A percentile compares a stretch with the other conserved stretches of the same genome.
These are phyloP conservation scores for Rosa multiflora DNA, from an alignment of 306 rosid genomes.

Conservation along the genomic window DNA sequence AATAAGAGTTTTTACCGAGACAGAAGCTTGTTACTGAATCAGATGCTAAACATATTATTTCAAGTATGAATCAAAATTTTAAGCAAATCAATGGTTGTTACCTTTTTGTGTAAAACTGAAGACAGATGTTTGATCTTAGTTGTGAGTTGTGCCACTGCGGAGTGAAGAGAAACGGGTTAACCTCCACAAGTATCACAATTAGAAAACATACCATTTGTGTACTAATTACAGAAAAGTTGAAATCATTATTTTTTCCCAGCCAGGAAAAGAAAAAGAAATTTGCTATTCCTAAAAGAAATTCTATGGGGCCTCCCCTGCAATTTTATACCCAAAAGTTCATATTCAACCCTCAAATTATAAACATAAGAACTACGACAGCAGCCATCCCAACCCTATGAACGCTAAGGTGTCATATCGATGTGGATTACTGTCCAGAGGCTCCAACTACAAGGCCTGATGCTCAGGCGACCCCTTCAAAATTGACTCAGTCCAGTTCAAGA, in stretches of 20 bases:
- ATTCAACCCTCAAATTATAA: not conserved
- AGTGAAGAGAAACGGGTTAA: conserved; percentile 10
- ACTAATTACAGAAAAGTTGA: not conserved
- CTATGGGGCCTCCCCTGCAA: not conserved
- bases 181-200: not conserved
- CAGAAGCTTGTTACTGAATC: not conserved
- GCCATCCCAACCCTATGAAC: not conserved
- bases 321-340: not conserved
- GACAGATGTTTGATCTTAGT: conserved; percentile 86
- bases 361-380: not conserved
- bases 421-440: not conserved
- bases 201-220: not conserved
- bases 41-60: not conserved
- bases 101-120: conserved; percentile 80
- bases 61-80: not conserved
- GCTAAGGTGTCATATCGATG: not conserved
- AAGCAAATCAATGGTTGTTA: conserved; percentile 25
- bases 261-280: not conserved
- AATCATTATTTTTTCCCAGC: not conserved
- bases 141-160: conserved; percentile 88
- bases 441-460: not conserved
- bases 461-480: not conserved
- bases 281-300: not conserved
- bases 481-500: not conserved
- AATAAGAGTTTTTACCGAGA: not conserved